Conservation (phyloP, 108 stramenopile species). For the Cyclostephanos tholiformis region DNA sequence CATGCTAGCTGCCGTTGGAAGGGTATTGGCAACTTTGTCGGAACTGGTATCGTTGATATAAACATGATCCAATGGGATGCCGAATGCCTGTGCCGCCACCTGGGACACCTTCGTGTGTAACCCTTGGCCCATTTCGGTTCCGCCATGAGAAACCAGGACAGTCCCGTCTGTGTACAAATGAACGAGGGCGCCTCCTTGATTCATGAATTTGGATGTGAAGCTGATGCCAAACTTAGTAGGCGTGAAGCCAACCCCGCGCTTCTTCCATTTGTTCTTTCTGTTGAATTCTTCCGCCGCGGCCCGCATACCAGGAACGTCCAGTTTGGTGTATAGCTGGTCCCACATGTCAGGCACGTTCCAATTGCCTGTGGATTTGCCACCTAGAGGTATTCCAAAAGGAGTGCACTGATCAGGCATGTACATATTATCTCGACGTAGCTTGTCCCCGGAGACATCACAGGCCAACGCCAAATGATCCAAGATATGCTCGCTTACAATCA, state of each 20-base stretch:
- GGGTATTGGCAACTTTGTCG: constrained; percentile 89
- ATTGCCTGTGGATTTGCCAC: constrained; percentile 58
- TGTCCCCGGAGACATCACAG: constrained; percentile 60
- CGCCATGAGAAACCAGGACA: constrained; percentile 92
- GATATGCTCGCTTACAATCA: constrained; percentile 85
- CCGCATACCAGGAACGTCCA: constrained; percentile 67
- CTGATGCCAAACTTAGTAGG: constrained; percentile 96
- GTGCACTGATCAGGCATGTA: constrained; percentile 78
- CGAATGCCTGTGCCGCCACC: constrained; percentile 92
- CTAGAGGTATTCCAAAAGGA: constrained; percentile 86
- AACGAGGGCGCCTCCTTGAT: constrained; percentile 92
- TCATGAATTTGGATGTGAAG: constrained; percentile 82
- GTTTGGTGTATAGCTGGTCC: constrained; percentile 63
- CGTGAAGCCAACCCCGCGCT: constrained; percentile 82
- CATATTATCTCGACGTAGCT: constrained; percentile 78
- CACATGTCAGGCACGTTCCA: constrained; percentile 90
- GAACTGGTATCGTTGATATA: constrained; percentile 93
- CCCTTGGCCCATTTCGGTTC: constrained; percentile 98
- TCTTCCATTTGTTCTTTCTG: constrained; percentile 76
- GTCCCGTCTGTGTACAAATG: constrained; percentile 94
- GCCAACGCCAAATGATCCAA: constrained; percentile 88
- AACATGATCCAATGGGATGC: constrained; percentile 81
- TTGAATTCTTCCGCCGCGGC: constrained; percentile 80
- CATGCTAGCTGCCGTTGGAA: constrained; percentile 92
- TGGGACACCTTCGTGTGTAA: constrained; percentile 94